Conservation (phyloP, 1,284 basidiomycete species). For the Ustilago tritici region DNA sequence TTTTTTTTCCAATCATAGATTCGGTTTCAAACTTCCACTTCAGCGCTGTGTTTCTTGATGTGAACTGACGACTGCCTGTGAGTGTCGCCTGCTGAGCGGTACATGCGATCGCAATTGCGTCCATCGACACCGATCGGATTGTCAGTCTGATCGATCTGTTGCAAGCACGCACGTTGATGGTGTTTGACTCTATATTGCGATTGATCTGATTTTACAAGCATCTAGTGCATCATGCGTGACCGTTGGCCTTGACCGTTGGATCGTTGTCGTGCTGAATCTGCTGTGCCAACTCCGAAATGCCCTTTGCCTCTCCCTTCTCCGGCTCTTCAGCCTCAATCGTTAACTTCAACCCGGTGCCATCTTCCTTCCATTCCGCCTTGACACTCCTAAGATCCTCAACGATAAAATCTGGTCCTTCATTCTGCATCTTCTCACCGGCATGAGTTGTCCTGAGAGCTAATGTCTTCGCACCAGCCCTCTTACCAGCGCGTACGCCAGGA, state of each 20-base stretch:
- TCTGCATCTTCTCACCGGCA: conserved; percentile 57
- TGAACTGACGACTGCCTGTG: not conserved
- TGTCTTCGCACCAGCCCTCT: conserved; percentile 63
- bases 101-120: not conserved
- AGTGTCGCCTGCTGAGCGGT: too few species aligned
- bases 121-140: not conserved
- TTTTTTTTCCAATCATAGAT: conserved; percentile 20
- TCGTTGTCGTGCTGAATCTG: conserved; percentile 43
- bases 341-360: conserved; percentile 51
- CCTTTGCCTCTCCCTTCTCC: conserved; percentile 43
- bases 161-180: not conserved
- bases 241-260: conserved; percentile 19
- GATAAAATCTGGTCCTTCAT: conserved; percentile 62
- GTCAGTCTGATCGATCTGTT: not conserved
- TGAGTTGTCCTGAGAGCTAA: conserved; percentile 65
- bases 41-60: not conserved
- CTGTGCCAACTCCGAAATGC: conserved; percentile 39
- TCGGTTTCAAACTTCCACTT: not conserved
- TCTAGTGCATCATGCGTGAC: conserved; percentile 12
- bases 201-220: not conserved
- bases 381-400: conserved; percentile 64
- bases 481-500: conserved; percentile 62
- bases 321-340: conserved; percentile 60
- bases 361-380: conserved; percentile 57
- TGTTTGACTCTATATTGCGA: not conserved